A percentile compares a stretch with the other conserved stretches of the same genome.
Conservation (phyloP, 2,329 filamentous ascomycete genomes). For the Ophiosphaerella narmari region DNA sequence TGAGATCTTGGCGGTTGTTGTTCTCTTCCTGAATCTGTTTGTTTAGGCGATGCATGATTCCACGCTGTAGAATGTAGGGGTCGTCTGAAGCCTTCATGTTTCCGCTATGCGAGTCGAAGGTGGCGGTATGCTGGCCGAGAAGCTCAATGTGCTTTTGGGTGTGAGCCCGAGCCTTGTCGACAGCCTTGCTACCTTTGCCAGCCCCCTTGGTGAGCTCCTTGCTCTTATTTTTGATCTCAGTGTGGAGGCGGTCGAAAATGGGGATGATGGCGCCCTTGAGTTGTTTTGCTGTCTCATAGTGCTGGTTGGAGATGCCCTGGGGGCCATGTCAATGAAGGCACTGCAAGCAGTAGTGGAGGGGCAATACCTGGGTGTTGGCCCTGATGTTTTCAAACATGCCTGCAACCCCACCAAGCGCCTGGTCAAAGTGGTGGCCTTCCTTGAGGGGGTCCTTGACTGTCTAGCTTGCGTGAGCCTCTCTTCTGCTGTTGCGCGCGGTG, state of each 20-base stretch:
- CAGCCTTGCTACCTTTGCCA: conserved; percentile 82
- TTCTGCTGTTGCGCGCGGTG: neutral
- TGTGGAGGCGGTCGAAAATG: conserved; percentile 86
- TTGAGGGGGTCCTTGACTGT: conserved; percentile 83
- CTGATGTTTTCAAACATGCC: conserved; percentile 94
- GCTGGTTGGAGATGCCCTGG: conserved; percentile 82
- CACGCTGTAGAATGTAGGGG: conserved; percentile 84
- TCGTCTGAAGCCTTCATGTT: conserved; percentile 75
- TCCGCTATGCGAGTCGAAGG: conserved; percentile 75
- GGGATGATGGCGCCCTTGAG: conserved; percentile 86
- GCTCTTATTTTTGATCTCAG: conserved; percentile 94
- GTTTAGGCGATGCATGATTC: conserved; percentile 80
- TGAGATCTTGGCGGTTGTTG: conserved; percentile 88
- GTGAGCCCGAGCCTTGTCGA: conserved; percentile 81
- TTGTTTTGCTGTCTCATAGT: conserved; percentile 88
- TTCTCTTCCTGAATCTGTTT: conserved; percentile 95
- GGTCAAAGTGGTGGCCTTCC: conserved; percentile 92
- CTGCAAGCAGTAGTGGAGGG: conserved; percentile 2
- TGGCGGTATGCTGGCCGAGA: conserved; percentile 81
- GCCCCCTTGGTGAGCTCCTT: conserved; percentile 86
- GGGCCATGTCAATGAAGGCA: no score
- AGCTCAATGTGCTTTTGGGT: conserved; percentile 98
- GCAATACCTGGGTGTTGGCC: conserved; percentile 75
- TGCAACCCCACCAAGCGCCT: conserved; percentile 82
- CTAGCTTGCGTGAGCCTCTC: conserved; percentile 51